Evolutionary conservation across 345 rosid genomes (phyloP), one percentile per base, ranked within the genome.

Genomic region (Salix arbutifolia): DNA sequence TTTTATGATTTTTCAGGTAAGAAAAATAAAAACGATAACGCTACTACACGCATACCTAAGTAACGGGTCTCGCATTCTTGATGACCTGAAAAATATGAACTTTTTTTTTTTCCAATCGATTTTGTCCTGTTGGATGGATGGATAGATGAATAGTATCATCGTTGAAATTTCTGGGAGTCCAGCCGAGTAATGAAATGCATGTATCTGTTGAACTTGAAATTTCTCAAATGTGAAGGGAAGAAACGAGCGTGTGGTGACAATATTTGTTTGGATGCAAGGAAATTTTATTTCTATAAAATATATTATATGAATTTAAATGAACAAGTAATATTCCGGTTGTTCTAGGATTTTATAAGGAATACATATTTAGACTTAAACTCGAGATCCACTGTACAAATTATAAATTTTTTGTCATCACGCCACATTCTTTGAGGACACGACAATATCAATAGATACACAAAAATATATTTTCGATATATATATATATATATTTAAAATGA

Each of bases 301-400:
- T 33, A 33, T 33, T 33, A 4, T 5, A 0, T 33, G 35, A 5
- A 0, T 33, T 0, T 33, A 33, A 0, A 4, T 4, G 6, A 33
- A 33, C 0, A 1, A 33, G 4, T 33, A 33, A 33, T 4, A 33
- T 33, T 5, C 0, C 0, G 0, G 1, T 33, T 33, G 6, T 33
- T 5, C 1, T 0, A 33, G 6, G 0, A 4, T 33, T 0, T 33
- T 33, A 33, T 33, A 33, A 33, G 0, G 0, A 0, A 33, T 33
- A 0, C 0, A 33, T 0, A 0, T 0, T 4, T 31, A 31, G 33
- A 31, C 33, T 31, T 5, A 5, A 31, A 0, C 0, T 31, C 33
- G 4, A 31, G 5, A 31, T n/a, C n/a, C n/a, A n/a, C n/a, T n/a
- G n/a, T n/a, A n/a, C n/a, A n/a, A n/a, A n/a, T 31, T 31, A 0